Percentiles rank a stretch among this genome's conserved stretches.
Evolutionary conservation across 495 filamentous ascomycete species (phyloP).

Genomic region (Neurospora hispaniola): DNA sequence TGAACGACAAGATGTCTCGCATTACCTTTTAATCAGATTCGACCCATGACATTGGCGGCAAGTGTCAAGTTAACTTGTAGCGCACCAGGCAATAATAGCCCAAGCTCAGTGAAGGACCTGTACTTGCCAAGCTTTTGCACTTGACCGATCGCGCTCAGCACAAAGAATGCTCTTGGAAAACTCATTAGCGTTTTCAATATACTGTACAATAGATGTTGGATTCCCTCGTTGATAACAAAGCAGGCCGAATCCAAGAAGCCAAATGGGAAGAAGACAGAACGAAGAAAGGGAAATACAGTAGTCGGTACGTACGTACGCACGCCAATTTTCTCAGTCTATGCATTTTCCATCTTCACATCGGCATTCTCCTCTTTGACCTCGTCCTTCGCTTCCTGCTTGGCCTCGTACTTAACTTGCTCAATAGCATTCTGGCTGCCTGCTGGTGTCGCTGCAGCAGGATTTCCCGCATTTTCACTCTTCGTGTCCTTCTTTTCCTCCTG

Average conservation of each 20-base stretch:
- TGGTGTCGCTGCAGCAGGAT: background rate
- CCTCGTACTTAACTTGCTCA: slow-evolving; percentile 30
- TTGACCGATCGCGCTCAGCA: background rate
- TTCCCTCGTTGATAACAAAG: background rate
- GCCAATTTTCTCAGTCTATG: slow-evolving; percentile 4
- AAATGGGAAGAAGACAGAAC: background rate
- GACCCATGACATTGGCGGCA: background rate
- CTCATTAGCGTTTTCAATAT: background rate
- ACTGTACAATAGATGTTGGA: background rate
- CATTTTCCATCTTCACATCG: slow-evolving; percentile 28
- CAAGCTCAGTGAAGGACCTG: background rate
- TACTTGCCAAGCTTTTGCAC: background rate
- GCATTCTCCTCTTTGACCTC: slow-evolving; percentile 12
- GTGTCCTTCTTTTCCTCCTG: background rate
- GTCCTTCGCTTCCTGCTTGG: slow-evolving; percentile 22
- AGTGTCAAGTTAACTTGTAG: background rate
- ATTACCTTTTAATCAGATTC: background rate
- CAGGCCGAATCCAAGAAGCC: background rate
- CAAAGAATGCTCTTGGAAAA: background rate
- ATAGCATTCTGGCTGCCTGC: background rate
- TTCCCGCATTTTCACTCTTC: background rate
- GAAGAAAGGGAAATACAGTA: background rate
- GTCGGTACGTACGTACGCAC: background rate
- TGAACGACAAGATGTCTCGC: background rate
- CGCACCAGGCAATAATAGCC: background rate